phyloP scores from a whole-genome alignment of 2,329 filamentous ascomycete genomes.

The Xylaria sp. region DNA sequence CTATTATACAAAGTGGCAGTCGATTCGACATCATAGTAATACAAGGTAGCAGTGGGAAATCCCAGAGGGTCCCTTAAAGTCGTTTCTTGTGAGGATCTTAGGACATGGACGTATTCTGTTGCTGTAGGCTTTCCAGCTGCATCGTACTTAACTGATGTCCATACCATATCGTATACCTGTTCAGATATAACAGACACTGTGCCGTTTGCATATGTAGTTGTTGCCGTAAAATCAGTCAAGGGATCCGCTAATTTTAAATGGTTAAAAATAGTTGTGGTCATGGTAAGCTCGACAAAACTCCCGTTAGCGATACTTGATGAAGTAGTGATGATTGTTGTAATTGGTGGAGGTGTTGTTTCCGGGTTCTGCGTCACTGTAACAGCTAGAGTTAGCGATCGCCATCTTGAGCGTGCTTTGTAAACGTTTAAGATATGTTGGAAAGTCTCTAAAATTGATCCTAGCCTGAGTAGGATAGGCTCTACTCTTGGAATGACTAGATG shows the following conservation, averaged over 20 bases:
- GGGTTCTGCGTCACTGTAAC: constrained; percentile 21
- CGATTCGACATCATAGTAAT: constrained; percentile 35
- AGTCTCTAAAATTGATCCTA: constrained; percentile 1
- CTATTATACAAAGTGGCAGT: constrained; percentile 33
- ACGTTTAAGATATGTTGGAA: not conserved
- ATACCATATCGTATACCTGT: constrained; percentile 18
- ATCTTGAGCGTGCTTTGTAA: not conserved
- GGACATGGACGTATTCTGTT: constrained; percentile 19
- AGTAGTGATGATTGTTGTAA: constrained; percentile 40
- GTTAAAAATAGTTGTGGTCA: constrained; percentile 27
- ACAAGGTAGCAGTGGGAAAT: constrained; percentile 37
- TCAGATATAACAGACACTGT: constrained; percentile 33
- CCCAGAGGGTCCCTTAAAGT: constrained; percentile 40
- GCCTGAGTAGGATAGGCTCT: not conserved
- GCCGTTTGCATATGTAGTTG: constrained; percentile 34
- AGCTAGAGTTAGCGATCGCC: constrained; percentile 10
- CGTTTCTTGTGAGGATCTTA: constrained; percentile 31
- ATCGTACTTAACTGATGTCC: constrained; percentile 24
- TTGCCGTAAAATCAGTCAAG: constrained; percentile 23
- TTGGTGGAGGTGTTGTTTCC: constrained; percentile 11
- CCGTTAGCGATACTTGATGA: constrained; percentile 29
- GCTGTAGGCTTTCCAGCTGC: constrained; percentile 36
- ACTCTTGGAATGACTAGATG: not conserved
- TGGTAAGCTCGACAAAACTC: constrained; percentile 33
- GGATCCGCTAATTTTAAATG: constrained; percentile 34